A percentile compares a stretch with the other conserved stretches of the same genome.
phyloP scores from a whole-genome alignment of 208 protist species.

The Blastocrithidia nonstop region DNA sequence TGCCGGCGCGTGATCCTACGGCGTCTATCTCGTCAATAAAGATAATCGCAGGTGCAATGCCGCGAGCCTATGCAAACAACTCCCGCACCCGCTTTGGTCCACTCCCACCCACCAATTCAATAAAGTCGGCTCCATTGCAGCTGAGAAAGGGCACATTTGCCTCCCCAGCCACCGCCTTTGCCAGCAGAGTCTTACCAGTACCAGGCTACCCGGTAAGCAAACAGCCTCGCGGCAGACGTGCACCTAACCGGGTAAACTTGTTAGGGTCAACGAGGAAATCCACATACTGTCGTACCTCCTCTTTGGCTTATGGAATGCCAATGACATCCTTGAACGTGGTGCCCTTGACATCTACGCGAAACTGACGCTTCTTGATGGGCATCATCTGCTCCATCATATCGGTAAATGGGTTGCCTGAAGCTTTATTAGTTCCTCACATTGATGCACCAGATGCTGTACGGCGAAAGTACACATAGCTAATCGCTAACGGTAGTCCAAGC shows the following conservation, averaged over 20 bases:
- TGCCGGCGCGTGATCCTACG: constrained; percentile 75
- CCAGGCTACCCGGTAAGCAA: constrained; percentile 94
- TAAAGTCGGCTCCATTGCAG: constrained; percentile 92
- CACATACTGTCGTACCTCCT: constrained; percentile 95
- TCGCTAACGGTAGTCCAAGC: constrained; percentile 46
- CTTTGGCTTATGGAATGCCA: constrained; percentile 93
- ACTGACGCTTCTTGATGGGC: constrained; percentile 76
- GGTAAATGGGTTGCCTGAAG: constrained; percentile 31
- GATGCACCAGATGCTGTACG: constrained; percentile 5
- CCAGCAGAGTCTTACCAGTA: constrained; percentile 95
- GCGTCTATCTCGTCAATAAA: constrained; percentile 99
- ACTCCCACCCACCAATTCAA: constrained; percentile 94
- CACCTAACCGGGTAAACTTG: constrained; percentile 91
- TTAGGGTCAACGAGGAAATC: constrained; percentile 93
- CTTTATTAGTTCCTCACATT: constrained; percentile 8
- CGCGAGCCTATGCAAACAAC: constrained; percentile 89
- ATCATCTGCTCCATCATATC: constrained; percentile 80
- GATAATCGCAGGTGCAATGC: constrained; percentile 90
- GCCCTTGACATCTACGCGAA: constrained; percentile 74
- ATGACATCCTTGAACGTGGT: constrained; percentile 89
- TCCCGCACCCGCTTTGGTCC: constrained; percentile 91
- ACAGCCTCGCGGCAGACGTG: constrained; percentile 91
- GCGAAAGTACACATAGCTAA: constrained; percentile 37
- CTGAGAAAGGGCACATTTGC: constrained; percentile 90
- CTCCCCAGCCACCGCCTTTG: constrained; percentile 94